Percentiles rank a stretch among this genome's conserved stretches.
These are phyloP conservation scores for Aspergillus fructus DNA, from an alignment of 2,329 filamentous ascomycete species.

Conservation along the genomic window DNA sequence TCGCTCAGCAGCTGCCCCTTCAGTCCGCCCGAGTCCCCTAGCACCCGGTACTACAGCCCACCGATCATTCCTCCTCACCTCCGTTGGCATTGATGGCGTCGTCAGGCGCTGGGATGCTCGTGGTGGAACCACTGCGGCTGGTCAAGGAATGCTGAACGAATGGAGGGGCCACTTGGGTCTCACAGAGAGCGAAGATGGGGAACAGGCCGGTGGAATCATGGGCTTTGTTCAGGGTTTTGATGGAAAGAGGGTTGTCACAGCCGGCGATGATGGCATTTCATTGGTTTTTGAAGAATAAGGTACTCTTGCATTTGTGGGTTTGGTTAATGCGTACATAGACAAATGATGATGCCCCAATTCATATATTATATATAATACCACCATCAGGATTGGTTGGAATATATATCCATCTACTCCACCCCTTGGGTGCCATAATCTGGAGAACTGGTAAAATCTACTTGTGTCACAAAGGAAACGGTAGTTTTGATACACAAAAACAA, in stretches of 20 bases:
- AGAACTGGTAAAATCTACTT: background rate
- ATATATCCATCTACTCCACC: background rate
- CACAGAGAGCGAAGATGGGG: constrained; percentile 58
- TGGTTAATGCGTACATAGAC: constrained; percentile 16
- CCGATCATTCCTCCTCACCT: constrained; percentile 72
- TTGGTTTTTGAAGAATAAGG: constrained; percentile 46
- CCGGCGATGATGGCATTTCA: constrained; percentile 72
- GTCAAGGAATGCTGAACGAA: constrained; percentile 73
- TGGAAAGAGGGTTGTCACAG: constrained; percentile 77
- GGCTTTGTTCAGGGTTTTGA: constrained; percentile 81
- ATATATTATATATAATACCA: background rate
- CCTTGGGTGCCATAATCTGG: background rate
- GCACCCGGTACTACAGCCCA: constrained; percentile 29
- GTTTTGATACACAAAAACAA: constrained; percentile 27
- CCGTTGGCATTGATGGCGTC: constrained; percentile 88
- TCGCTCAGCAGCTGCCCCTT: constrained; percentile 34
- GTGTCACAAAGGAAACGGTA: background rate
- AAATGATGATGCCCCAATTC: background rate
- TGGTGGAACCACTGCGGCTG: constrained; percentile 65
- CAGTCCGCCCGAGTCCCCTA: constrained; percentile 24
- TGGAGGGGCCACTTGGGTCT: constrained; percentile 75
- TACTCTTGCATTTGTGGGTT: background rate
- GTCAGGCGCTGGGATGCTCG: constrained; percentile 83
- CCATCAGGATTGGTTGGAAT: background rate
- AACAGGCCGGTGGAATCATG: constrained; percentile 79